Percentiles rank a stretch among this genome's conserved stretches.
phyloP scores from a whole-genome alignment of 2,329 filamentous ascomycete species.

The Hypoxylon sp. region DNA sequence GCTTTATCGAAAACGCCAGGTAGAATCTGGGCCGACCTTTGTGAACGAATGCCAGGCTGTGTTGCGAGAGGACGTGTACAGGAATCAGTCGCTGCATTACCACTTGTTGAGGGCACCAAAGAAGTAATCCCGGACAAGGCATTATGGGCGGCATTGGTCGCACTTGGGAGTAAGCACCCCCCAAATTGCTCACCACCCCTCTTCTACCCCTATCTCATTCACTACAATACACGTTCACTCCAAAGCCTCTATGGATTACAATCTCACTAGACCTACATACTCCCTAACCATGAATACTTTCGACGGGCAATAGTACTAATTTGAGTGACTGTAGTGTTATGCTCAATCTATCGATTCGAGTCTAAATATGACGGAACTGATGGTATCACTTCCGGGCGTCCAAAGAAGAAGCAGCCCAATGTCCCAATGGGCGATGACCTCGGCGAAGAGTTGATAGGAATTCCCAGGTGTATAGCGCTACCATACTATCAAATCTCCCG shows the following conservation, averaged over 20 bases:
- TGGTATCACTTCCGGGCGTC: slow-evolving; percentile 51
- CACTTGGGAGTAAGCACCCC: slow-evolving; percentile 51
- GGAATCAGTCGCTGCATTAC: slow-evolving; percentile 58
- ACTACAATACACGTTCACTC: too few relatives aligned
- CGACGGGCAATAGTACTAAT: slow-evolving; percentile 12
- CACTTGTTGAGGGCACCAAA: slow-evolving; percentile 58
- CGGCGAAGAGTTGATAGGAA: slow-evolving; percentile 58
- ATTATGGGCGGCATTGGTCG: slow-evolving; percentile 62
- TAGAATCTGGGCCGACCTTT: slow-evolving; percentile 63
- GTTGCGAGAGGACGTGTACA: slow-evolving; percentile 59
- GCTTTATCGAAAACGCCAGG: slow-evolving; percentile 58
- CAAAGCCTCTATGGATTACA: too few relatives aligned
- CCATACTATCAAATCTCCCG: slow-evolving; percentile 60
- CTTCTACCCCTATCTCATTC: too few relatives aligned
- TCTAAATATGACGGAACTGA: slow-evolving; percentile 61
- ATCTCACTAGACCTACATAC: neutral
- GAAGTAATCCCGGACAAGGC: slow-evolving; percentile 61
- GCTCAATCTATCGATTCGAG: slow-evolving; percentile 62
- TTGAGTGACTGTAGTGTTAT: slow-evolving; percentile 49
- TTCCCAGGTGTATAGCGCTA: slow-evolving; percentile 58
- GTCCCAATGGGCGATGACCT: slow-evolving; percentile 60
- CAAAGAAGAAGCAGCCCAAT: slow-evolving; percentile 47
- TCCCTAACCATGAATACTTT: neutral
- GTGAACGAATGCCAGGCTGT: slow-evolving; percentile 62
- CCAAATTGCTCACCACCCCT: neutral